Evolutionary conservation across 2,329 filamentous ascomycete genomes (phyloP), one percentile per base, ranked within the genome.

Genomic region (Aspergillus spinulosporus): DNA sequence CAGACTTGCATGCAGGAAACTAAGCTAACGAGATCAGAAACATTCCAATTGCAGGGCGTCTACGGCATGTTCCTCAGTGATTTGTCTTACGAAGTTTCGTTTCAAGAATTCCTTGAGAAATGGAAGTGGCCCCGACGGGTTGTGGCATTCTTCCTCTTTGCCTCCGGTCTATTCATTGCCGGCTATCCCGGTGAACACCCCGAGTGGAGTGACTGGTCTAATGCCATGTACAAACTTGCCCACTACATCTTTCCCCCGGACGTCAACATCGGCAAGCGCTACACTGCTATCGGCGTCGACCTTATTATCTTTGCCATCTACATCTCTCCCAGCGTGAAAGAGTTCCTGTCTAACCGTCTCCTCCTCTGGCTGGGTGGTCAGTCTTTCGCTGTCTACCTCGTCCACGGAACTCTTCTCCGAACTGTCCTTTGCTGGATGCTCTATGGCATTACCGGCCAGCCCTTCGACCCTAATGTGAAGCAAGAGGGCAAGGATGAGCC

Each of bases 361-460:
- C 77, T 83, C 36, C 77, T 82, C 57, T 83, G 79, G 79, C 71
- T 83, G 3, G 81, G 81, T n/a, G 75, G 77, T 57, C 80, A 82
- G 66, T 80, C 78, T 52, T 83, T 83, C 57, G 80, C 81, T 26
- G 80, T 83, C 3, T 83, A 83, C 62, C 76, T 83, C 9, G 73
- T 78, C 7, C 81, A 83, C 64, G 80, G 81, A 46, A 82, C 80
- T 0, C 73, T 83, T 12, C 66, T 83, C 45, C 78, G 80, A 15
- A 79, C 78, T 1, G 74, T 81, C 1, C 74, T 80, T 21, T 76
- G 76, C 39, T 80, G 81, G 72, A 76, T 82, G 66, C 74, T 82
- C 5, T 83, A 82, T 60, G 80, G 80, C 34, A 78, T 80, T 57
- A 76, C 72, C 47, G 75, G 75, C 28, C 69, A 78, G 58, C 75